Conservation (phyloP, 2,329 filamentous ascomycete species). For the Dactylellina leptospora region DNA sequence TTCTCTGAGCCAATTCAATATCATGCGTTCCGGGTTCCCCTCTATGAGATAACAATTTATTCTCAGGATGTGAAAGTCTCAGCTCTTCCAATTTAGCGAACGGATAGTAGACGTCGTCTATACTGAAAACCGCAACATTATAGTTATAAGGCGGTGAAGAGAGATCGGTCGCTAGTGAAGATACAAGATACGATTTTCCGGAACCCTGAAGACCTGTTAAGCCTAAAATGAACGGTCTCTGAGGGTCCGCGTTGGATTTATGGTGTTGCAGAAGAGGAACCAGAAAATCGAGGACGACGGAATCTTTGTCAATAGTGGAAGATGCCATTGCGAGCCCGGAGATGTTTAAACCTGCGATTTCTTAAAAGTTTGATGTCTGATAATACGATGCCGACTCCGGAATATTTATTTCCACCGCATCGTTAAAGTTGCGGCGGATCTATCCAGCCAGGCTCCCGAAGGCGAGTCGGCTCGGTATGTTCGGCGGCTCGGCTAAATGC, state of each 20-base stretch:
- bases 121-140: conserved; percentile 76
- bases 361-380: not conserved
- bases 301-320: conserved; percentile 9
- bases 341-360: not conserved
- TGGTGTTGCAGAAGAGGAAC: conserved; percentile 13
- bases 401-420: not conserved
- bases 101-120: conserved; percentile 88
- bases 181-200: conserved; percentile 88
- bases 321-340: conserved; percentile 6
- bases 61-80: conserved; percentile 71
- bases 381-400: not conserved
- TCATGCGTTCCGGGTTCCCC: conserved; percentile 89
- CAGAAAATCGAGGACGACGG: conserved; percentile 13
- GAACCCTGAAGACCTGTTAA: conserved; percentile 91
- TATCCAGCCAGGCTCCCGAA: not conserved
- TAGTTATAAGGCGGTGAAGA: conserved; percentile 64
- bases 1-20: conserved; percentile 66
- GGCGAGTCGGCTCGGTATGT: not conserved
- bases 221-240: conserved; percentile 78
- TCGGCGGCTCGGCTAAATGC: conserved; percentile 29
- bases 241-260: not conserved
- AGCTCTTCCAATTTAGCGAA: conserved; percentile 74
- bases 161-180: conserved; percentile 71
- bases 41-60: conserved; percentile 81
- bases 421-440: not conserved